These are phyloP conservation scores for Lachancea mirantina DNA, from an alignment of 805 yeast species.

Conservation along the genomic window DNA sequence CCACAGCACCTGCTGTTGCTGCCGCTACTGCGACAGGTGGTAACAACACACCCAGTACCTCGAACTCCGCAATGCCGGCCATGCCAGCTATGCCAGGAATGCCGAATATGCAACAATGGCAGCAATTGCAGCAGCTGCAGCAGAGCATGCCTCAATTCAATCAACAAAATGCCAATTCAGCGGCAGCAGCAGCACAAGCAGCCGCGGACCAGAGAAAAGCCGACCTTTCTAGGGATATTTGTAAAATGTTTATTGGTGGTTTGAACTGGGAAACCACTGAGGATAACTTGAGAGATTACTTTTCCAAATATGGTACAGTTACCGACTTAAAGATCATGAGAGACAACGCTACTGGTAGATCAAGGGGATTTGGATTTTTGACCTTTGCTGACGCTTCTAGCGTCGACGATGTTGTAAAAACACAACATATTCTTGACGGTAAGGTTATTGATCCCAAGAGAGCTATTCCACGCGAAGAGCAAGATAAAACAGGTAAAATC, in stretches of 20 bases:
- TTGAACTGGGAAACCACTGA: constrained; percentile 97
- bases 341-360: constrained; percentile 76
- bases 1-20: constrained; percentile 8
- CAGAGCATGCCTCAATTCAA: constrained; percentile 31
- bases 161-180: constrained; percentile 12
- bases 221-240: constrained; percentile 61
- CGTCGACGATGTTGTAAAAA: constrained; percentile 78
- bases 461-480: constrained; percentile 96
- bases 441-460: constrained; percentile 95
- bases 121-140: constrained; percentile 23
- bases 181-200: constrained; percentile 15
- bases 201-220: constrained; percentile 32
- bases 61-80: constrained; percentile 13
- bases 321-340: constrained; percentile 88
- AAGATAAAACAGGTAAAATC: constrained; percentile 92
- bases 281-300: constrained; percentile 73
- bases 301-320: constrained; percentile 83
- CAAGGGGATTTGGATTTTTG: constrained; percentile 92
- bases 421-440: constrained; percentile 88
- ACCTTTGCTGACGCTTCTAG: constrained; percentile 76
- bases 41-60: constrained; percentile 4
- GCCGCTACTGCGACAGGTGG: constrained; percentile 9
- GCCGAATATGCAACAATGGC: constrained; percentile 11
- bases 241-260: constrained; percentile 95
- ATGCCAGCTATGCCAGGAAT: constrained; percentile 12